These are phyloP conservation scores for Syzygium malaccense DNA, from an alignment of 441 rosid genomes.

Conservation along the genomic window DNA sequence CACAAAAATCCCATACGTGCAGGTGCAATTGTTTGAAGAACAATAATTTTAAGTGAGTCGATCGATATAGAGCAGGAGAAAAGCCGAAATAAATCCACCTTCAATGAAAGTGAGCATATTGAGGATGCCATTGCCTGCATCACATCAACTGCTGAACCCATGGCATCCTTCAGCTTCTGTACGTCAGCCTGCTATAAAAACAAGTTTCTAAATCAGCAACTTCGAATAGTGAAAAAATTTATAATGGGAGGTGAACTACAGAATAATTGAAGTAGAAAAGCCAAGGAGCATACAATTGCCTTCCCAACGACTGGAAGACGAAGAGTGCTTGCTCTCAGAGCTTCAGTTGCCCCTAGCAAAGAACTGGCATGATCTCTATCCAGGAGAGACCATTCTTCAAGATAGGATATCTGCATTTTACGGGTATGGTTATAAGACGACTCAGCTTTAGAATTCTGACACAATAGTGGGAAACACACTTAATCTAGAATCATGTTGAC, in stretches of 20 bases:
- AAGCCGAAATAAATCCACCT: neutral
- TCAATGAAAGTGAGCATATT: neutral
- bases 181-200: neutral
- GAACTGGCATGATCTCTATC: conserved; percentile 12
- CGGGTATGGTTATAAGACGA: neutral
- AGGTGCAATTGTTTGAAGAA: neutral
- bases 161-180: conserved; percentile 1
- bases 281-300: neutral
- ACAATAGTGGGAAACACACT: neutral
- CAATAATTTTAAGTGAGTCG: neutral
- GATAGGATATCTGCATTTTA: neutral
- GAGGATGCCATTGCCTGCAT: conserved; percentile 8
- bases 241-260: neutral
- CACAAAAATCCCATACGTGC: neutral
- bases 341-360: conserved; percentile 10
- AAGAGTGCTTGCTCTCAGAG: conserved; percentile 14
- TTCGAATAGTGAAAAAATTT: neutral
- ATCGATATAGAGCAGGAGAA: neutral
- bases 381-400: conserved; percentile 13
- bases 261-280: neutral
- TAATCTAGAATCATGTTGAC: neutral
- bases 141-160: conserved; percentile 3
- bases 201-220: neutral
- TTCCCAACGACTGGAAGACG: conserved; percentile 15
- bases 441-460: neutral